Conservation (phyloP, 2,329 filamentous ascomycete species). For the Aspergillus aculeatinus region DNA sequence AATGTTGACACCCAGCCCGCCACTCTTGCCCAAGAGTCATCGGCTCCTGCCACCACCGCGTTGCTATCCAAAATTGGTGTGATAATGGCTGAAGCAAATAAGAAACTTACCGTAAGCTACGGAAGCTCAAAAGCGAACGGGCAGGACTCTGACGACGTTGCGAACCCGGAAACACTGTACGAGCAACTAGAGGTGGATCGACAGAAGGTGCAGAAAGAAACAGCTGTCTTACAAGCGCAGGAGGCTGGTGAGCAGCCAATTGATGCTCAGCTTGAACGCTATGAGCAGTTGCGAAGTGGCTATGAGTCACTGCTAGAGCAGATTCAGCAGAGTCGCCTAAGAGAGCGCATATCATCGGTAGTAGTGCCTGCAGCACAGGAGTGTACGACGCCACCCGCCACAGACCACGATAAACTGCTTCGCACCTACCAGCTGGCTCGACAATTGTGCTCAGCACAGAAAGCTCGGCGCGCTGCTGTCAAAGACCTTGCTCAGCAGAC, state of each 20-base stretch:
- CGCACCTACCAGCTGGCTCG: constrained; percentile 32
- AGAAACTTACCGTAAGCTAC: constrained; percentile 59
- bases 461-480: constrained; percentile 36
- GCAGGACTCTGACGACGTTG: constrained; percentile 44
- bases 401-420: constrained; percentile 32
- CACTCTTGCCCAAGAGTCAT: constrained; percentile 36
- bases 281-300: constrained; percentile 35
- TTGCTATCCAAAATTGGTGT: constrained; percentile 69
- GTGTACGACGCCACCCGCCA: constrained; percentile 16
- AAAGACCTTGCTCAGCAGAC: constrained; percentile 45
- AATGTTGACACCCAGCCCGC: constrained; percentile 29
- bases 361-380: constrained; percentile 15
- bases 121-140: constrained; percentile 66
- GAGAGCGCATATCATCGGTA: constrained; percentile 28
- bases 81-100: constrained; percentile 69
- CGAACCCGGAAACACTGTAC: constrained; percentile 43
- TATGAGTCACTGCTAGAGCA: constrained; percentile 48
- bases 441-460: constrained; percentile 35
- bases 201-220: constrained; percentile 43
- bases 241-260: constrained; percentile 38
- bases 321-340: constrained; percentile 40
- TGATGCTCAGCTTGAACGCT: constrained; percentile 41
- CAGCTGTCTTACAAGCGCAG: constrained; percentile 35
- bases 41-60: constrained; percentile 65
- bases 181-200: constrained; percentile 47